Evolutionary conservation across 1,139 yeast species (phyloP).

Genomic region (Yamadazyma diddensiae): DNA sequence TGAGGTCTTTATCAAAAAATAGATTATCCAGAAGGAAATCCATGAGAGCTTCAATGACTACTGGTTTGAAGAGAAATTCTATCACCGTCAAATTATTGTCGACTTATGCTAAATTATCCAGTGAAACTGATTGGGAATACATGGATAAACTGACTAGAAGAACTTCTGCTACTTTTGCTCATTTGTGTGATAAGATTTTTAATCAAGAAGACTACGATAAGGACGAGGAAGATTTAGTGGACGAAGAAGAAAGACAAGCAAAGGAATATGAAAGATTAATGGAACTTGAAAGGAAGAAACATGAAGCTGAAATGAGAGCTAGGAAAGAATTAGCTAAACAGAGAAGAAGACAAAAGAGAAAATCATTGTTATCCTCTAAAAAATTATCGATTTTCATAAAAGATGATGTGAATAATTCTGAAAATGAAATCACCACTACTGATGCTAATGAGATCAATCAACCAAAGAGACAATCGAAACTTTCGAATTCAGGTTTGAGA

Average conservation of each 20-base stretch:
- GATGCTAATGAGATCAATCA: constrained; percentile 23
- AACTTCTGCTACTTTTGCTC: constrained; percentile 75
- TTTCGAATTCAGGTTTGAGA: constrained; percentile 21
- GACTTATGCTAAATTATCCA: constrained; percentile 67
- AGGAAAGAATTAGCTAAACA: constrained; percentile 47
- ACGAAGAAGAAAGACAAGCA: constrained; percentile 50
- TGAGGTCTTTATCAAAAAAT: constrained; percentile 30
- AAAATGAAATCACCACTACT: constrained; percentile 21
- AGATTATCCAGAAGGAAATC: constrained; percentile 39
- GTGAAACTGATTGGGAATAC: constrained; percentile 67
- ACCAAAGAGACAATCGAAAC: constrained; percentile 39
- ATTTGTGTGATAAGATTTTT: constrained; percentile 71
- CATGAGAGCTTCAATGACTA: constrained; percentile 39
- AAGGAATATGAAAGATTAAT: constrained; percentile 46
- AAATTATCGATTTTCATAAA: constrained; percentile 40
- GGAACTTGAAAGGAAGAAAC: constrained; percentile 52
- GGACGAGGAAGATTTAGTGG: constrained; percentile 51
- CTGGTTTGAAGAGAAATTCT: constrained; percentile 61
- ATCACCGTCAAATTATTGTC: constrained; percentile 67
- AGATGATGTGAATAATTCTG: constrained; percentile 35
- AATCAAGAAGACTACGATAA: constrained; percentile 56
- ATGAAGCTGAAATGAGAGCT: constrained; percentile 45
- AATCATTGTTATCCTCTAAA: constrained; percentile 39
- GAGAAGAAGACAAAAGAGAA: constrained; percentile 42
- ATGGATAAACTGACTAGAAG: constrained; percentile 72